Evolutionary conservation across 2,329 filamentous ascomycete species (phyloP).

Genomic region (Orbilia oligospora): DNA sequence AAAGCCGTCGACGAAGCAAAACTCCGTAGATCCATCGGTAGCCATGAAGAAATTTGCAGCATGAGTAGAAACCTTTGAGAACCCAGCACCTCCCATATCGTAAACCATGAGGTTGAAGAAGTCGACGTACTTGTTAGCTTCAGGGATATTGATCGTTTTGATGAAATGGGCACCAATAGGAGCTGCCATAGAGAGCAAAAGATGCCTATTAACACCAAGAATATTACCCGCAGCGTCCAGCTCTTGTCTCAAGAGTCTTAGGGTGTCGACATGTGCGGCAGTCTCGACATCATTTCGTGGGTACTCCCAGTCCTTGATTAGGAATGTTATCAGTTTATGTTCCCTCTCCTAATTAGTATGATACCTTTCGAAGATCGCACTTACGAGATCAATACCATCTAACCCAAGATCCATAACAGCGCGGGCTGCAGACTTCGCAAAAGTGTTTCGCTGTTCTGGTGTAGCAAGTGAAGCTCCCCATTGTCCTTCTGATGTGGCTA

Average conservation of each 20-base stretch:
- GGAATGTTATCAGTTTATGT: neutral
- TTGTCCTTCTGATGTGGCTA: slow-evolving; percentile 75
- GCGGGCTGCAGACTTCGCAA: slow-evolving; percentile 80
- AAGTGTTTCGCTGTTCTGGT: slow-evolving; percentile 74
- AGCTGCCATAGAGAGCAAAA: slow-evolving; percentile 71
- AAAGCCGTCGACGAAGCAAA: slow-evolving; percentile 80
- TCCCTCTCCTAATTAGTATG: neutral
- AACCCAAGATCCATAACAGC: slow-evolving; percentile 86
- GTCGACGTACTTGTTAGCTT: slow-evolving; percentile 77
- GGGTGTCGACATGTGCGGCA: slow-evolving; percentile 73
- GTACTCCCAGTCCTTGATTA: slow-evolving; percentile 60
- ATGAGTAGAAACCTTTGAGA: slow-evolving; percentile 81
- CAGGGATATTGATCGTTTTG: slow-evolving; percentile 74
- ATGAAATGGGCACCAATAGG: slow-evolving; percentile 70
- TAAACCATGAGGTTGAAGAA: slow-evolving; percentile 91
- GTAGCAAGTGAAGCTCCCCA: slow-evolving; percentile 77
- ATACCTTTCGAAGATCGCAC: neutral
- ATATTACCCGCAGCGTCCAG: slow-evolving; percentile 72
- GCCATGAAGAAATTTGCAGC: slow-evolving; percentile 82
- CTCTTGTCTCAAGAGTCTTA: slow-evolving; percentile 72
- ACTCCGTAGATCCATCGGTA: slow-evolving; percentile 76
- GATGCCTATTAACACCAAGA: slow-evolving; percentile 64
- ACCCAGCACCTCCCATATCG: slow-evolving; percentile 79
- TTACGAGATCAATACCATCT: slow-evolving; percentile 75
- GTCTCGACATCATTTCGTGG: slow-evolving; percentile 70